Evolutionary conservation across 495 filamentous ascomycete species (phyloP).

Genomic region (Filosporella fistucella): DNA sequence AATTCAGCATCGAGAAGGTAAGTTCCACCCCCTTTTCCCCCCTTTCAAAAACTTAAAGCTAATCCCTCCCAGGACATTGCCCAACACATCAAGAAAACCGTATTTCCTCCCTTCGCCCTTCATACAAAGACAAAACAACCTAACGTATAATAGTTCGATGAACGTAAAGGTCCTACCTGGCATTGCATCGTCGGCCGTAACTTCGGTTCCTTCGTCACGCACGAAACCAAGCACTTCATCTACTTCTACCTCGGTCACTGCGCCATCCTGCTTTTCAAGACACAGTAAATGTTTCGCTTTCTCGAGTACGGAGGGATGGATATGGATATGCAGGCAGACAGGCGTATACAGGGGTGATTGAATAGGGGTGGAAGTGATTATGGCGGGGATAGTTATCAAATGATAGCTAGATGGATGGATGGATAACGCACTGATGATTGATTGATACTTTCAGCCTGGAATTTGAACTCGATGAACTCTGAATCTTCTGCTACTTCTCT

Average conservation of each 20-base stretch:
- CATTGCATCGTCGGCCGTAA: slow-evolving; percentile 98
- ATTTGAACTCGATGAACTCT: too few relatives aligned
- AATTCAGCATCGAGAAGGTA: slow-evolving; percentile 92
- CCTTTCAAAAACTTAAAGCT: not conserved
- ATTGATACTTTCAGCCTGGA: too few relatives aligned
- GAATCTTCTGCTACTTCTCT: too few relatives aligned
- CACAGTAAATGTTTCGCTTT: too few relatives aligned
- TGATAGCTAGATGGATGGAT: too few relatives aligned
- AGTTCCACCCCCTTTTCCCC: slow-evolving; percentile 5
- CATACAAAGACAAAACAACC: not conserved
- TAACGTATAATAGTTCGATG: slow-evolving; percentile 64
- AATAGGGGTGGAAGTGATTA: too few relatives aligned
- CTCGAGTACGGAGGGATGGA: too few relatives aligned
- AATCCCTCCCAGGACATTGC: slow-evolving; percentile 71
- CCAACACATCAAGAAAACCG: slow-evolving; percentile 94
- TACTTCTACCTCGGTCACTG: slow-evolving; percentile 99
- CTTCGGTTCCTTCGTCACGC: slow-evolving; percentile 98
- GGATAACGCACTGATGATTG: too few relatives aligned
- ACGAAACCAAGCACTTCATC: slow-evolving; percentile 99
- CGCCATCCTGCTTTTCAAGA: slow-evolving; percentile 99
- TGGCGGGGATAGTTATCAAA: too few relatives aligned
- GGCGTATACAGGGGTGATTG: too few relatives aligned
- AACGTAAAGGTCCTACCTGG: slow-evolving; percentile 90
- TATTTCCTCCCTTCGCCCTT: slow-evolving; percentile 27
- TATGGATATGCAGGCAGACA: too few relatives aligned